Evolutionary conservation across 306 rosid genomes (phyloP), one percentile per base, ranked within the genome.

Genomic region (Potentilla sterilis): DNA sequence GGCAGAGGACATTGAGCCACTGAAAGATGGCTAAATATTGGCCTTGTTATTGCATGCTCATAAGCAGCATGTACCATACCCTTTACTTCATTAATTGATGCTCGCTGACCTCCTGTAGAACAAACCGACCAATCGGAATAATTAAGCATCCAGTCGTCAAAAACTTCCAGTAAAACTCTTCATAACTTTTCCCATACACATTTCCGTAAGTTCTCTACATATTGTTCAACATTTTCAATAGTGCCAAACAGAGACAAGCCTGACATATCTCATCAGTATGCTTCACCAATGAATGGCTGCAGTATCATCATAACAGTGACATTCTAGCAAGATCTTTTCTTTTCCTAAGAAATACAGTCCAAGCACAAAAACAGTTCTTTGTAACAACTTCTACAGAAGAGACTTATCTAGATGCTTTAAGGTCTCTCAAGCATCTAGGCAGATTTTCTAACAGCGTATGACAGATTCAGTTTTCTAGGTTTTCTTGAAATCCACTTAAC

Each of bases 1-100:
- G 97, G 97, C 69, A 94, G 83, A 61, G 98, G 98, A 78, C 91
- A 83, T 70, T 57, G 88, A 70, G 89, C 87, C 68, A 67, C 89
- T 41, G 95, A 90, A 22, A 94, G 85, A 85, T 90, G 96, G 88
- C 85, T 79, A 83, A 87, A 85, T 90, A 69, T 74, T 18, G 98
- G 97, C 88, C 89, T 86, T 81, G 71, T 77, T 73, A 57, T 69
- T 64, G 87, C 87, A 69, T 74, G 77, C 76, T 79, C 75, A 71
- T 81, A 88, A 80, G 87, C 91, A 80, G 89, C 80, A n/a, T 85
- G 80, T 41, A 91, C 83, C 34, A 18, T 6, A 76, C 79, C 85
- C 83, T 81, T 90, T 28, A 91, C 84, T 61, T 86, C 85, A 40
- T 75, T 65, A 74, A 94, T 81, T 13, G 87, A 85, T 68, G 95